These are phyloP conservation scores for Neospermospora avenae DNA, from an alignment of 2,329 filamentous ascomycete species.

Conservation along the genomic window DNA sequence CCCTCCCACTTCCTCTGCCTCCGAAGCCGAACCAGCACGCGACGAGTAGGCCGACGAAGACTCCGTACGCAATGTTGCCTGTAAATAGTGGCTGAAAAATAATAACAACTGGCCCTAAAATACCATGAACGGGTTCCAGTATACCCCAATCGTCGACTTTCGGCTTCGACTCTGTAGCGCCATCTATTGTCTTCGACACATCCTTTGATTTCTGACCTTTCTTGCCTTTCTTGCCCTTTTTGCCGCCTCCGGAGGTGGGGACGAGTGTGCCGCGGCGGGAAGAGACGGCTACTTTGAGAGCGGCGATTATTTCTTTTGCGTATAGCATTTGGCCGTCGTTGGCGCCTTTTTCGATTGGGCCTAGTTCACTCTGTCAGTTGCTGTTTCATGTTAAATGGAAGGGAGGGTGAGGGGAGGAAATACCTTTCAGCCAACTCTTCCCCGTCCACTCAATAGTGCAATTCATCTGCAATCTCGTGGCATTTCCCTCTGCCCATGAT, in stretches of 20 bases:
- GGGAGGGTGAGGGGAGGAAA: constrained; percentile 24
- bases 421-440: constrained; percentile 97
- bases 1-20: constrained; percentile 36
- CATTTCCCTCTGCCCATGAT: constrained; percentile 84
- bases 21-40: constrained; percentile 71
- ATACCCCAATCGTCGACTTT: constrained; percentile 64
- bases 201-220: constrained; percentile 45
- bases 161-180: constrained; percentile 34
- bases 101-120: constrained; percentile 67
- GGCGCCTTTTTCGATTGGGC: constrained; percentile 92
- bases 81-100: constrained; percentile 69
- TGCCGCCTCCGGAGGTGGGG: constrained; percentile 42
- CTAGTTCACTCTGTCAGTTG: constrained; percentile 44
- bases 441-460: constrained; percentile 94
- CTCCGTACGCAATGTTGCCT: constrained; percentile 71
- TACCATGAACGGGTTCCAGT: constrained; percentile 71
- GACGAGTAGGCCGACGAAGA: constrained; percentile 71
- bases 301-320: constrained; percentile 73
- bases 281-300: constrained; percentile 69
- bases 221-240: constrained; percentile 51
- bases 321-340: constrained; percentile 85
- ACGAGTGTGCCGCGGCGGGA: constrained; percentile 55
- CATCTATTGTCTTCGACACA: constrained; percentile 39
- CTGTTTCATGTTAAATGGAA: background rate
- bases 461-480: constrained; percentile 80